Evolutionary conservation across 2,329 filamentous ascomycete genomes (phyloP).

Genomic region (Apiospora pterosperma): DNA sequence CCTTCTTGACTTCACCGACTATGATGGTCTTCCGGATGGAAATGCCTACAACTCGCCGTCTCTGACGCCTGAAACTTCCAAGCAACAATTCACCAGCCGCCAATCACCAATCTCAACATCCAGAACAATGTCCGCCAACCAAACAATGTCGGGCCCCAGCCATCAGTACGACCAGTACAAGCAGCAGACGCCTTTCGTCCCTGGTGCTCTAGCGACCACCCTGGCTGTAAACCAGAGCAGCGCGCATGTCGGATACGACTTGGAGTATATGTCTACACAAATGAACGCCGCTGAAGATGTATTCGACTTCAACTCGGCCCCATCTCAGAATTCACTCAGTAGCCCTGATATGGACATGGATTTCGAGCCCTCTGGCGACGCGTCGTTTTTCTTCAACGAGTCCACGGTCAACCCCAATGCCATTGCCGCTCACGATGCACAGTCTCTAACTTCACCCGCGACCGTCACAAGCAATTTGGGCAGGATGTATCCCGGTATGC

Average conservation of each 20-base stretch:
- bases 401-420: slow-evolving; percentile 67
- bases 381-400: slow-evolving; percentile 62
- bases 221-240: slow-evolving; percentile 69
- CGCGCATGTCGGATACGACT: slow-evolving; percentile 50
- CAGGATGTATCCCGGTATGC: slow-evolving; percentile 88
- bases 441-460: slow-evolving; percentile 41
- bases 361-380: slow-evolving; percentile 55
- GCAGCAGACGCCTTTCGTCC: slow-evolving; percentile 90
- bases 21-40: slow-evolving; percentile 56
- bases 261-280: slow-evolving; percentile 54
- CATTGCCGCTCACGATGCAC: slow-evolving; percentile 61
- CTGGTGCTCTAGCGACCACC: slow-evolving; percentile 76
- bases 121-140: slow-evolving; percentile 48
- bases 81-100: slow-evolving; percentile 50
- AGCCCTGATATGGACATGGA: slow-evolving; percentile 68
- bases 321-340: slow-evolving; percentile 57
- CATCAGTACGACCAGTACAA: slow-evolving; percentile 95
- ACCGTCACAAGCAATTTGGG: slow-evolving; percentile 56
- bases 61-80: slow-evolving; percentile 53
- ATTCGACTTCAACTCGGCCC: slow-evolving; percentile 70
- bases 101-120: slow-evolving; percentile 50
- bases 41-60: slow-evolving; percentile 59
- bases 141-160: slow-evolving; percentile 74
- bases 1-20: slow-evolving; percentile 59
- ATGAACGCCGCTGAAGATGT: slow-evolving; percentile 59